These are phyloP conservation scores for Solanum hybrid DNA, from an alignment of 305 asterid genomes.

Conservation along the genomic window DNA sequence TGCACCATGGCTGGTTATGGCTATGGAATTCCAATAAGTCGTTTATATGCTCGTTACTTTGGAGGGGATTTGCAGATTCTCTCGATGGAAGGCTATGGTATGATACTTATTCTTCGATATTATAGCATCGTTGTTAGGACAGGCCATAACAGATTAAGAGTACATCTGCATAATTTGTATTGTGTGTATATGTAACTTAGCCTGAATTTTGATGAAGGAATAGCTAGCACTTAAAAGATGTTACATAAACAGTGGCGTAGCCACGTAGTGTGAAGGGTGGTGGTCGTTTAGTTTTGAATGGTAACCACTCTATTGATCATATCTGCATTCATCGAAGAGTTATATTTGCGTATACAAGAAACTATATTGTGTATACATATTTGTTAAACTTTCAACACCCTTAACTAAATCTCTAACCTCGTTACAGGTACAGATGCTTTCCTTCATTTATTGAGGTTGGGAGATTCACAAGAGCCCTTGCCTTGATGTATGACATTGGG, in stretches of 20 bases:
- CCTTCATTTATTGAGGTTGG: conserved; percentile 72
- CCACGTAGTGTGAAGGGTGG: neutral
- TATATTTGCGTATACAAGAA: neutral
- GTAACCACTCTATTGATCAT: neutral
- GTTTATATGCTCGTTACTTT: conserved; percentile 85
- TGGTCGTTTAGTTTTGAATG: neutral
- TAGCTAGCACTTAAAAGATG: neutral
- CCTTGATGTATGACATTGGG: conserved; percentile 3
- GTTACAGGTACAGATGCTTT: conserved; percentile 76
- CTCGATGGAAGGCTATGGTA: conserved; percentile 99
- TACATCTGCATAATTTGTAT: neutral
- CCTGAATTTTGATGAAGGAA: neutral
- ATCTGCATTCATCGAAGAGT: neutral
- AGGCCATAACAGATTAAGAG: neutral
- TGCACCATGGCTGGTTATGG: conserved; percentile 97
- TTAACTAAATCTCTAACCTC: neutral
- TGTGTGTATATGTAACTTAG: neutral
- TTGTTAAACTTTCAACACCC: neutral
- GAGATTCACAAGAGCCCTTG: conserved; percentile 75
- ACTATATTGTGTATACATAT: neutral
- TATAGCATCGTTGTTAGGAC: neutral
- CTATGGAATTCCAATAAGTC: conserved; percentile 92
- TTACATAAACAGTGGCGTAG: neutral
- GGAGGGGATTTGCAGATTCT: conserved; percentile 95
- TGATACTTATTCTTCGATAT: neutral